Conservation (phyloP, 2,329 filamentous ascomycete genomes). For the Botrytis galanthina region DNA sequence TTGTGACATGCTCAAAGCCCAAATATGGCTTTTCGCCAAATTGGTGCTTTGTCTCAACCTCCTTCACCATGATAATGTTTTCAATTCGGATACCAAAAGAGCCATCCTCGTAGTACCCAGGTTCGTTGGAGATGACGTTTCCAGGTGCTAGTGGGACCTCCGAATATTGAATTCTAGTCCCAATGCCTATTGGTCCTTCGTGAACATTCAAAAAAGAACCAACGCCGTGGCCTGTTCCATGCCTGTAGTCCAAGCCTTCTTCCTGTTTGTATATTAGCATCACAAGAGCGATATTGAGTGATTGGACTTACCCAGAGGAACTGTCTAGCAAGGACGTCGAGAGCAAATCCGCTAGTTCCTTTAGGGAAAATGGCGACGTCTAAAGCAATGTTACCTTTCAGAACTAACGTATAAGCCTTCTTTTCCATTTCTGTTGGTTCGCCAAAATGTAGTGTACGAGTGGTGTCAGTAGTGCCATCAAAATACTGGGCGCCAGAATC, state of each 20-base stretch:
- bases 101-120: conserved; percentile 95
- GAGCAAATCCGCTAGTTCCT: conserved; percentile 87
- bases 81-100: conserved; percentile 94
- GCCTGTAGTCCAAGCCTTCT: conserved; percentile 88
- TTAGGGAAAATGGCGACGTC: conserved; percentile 89
- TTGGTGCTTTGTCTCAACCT: conserved; percentile 79
- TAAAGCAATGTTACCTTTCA: conserved; percentile 90
- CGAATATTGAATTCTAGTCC: conserved; percentile 84
- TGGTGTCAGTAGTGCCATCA: conserved; percentile 95
- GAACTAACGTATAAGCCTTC: conserved; percentile 86
- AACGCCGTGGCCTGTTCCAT: conserved; percentile 94
- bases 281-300: background rate
- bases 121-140: conserved; percentile 94
- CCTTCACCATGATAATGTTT: conserved; percentile 88
- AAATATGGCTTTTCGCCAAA: conserved; percentile 95
- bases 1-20: conserved; percentile 94
- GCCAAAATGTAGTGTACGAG: conserved; percentile 88
- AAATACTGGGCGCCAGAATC: conserved; percentile 96
- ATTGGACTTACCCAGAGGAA: conserved; percentile 72
- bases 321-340: conserved; percentile 86
- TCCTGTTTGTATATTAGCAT: conserved; percentile 41
- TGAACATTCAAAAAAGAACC: conserved; percentile 96
- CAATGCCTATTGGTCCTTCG: conserved; percentile 94
- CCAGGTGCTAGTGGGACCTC: conserved; percentile 88
- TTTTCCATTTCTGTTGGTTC: conserved; percentile 78